Evolutionary conservation across 1,284 basidiomycete species (phyloP), one percentile per base, ranked within the genome.

Genomic region (Malassezia cuniculi): DNA sequence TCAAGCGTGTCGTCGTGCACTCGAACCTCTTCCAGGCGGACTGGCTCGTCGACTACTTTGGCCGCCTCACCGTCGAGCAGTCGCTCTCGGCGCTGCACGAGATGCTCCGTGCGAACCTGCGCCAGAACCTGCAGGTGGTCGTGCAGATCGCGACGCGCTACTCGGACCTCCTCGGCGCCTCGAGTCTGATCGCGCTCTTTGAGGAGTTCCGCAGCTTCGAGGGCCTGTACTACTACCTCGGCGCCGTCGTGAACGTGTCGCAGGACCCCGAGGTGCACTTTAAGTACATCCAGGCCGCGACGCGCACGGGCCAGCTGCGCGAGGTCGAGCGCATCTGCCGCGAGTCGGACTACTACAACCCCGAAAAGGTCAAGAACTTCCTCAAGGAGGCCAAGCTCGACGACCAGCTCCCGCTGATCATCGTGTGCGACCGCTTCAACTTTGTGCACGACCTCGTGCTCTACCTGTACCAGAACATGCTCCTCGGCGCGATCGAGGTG

Each of bases 341-440:
- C 50, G 93, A 99, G 73, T 86, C 83, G 69, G 95, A 97, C 72
- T 76, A 75, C 71, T 97, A 97, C 76, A 93, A 93, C 70, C 85
- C 93, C 2, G 93, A 99, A 73, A 99, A 99, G 72, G 93, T 97
- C 75, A 97, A 97, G 76, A 99, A 99, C 74, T 97, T 94, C 80
- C 79, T 97, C 70, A 71, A 71, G 55, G 93, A 99, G 69, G 90
- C 90, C 60, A 93, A 94, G 67, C 79, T 99, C 26, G 72, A 80
- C 30, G 93, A 97, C 69, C 93, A 97, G 69, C 79, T 99, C 25
- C 93, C 93, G 10, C 80, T 99, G 60, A 99, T 97, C 74, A 97
- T 99, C 54, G 93, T 99, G 60, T 97, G 93, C 76, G 93, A 99
- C 71, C 86, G 93, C 26, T 99, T 97, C 75, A 89, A 95, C 75